Conservation (phyloP, 2,329 filamentous ascomycete genomes). For the Hymenoscyphus occultus region DNA sequence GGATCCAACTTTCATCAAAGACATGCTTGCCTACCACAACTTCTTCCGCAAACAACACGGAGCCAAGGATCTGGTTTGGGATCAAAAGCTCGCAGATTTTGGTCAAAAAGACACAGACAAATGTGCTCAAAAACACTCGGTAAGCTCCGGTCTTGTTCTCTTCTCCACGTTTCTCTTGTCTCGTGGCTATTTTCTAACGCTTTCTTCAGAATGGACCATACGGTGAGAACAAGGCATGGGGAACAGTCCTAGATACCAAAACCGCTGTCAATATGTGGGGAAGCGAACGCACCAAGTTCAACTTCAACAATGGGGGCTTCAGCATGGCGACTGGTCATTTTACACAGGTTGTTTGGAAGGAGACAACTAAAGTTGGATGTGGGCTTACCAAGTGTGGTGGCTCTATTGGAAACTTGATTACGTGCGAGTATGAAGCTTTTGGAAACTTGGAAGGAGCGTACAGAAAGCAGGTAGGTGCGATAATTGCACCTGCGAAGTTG, state of each 20-base stretch:
- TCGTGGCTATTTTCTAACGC: background rate
- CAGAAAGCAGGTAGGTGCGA: background rate
- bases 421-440: background rate
- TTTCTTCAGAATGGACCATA: background rate
- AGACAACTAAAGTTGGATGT: background rate
- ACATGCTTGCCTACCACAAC: constrained; percentile 5
- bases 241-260: background rate
- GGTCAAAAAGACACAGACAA: background rate
- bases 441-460: background rate
- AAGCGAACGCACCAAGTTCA: constrained; percentile 1
- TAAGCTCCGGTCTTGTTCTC: background rate
- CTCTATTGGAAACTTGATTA: background rate
- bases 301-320: constrained; percentile 7
- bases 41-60: constrained; percentile 10
- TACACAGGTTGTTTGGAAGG: constrained; percentile 12
- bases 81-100: background rate
- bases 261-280: constrained; percentile 2
- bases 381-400: background rate
- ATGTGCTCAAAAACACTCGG: background rate
- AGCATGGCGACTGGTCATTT: constrained; percentile 6
- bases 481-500: background rate
- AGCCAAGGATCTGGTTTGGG: background rate
- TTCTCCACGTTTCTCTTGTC: background rate
- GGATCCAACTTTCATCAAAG: background rate
- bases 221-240: constrained; percentile 1